These are phyloP conservation scores for Pugionium dolabratum DNA, from an alignment of 345 rosid species.

Conservation along the genomic window DNA sequence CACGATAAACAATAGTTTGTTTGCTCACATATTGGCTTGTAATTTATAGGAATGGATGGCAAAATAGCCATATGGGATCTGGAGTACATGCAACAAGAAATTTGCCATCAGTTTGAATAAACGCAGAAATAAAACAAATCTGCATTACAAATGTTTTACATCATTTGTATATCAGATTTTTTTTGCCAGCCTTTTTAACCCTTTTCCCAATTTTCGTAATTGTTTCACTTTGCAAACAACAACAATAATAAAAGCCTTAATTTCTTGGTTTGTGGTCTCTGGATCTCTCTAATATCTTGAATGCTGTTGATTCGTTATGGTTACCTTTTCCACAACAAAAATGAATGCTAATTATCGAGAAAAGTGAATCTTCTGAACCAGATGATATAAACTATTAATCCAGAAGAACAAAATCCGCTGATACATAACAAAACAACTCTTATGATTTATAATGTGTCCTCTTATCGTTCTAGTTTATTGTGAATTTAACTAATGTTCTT, in stretches of 20 bases:
- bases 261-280: constrained; percentile 20
- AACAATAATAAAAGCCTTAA: background rate
- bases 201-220: no score
- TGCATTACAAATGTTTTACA: background rate
- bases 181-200: no score
- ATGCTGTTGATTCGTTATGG: constrained; percentile 17
- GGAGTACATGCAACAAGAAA: constrained; percentile 60
- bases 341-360: background rate
- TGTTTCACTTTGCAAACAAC: no score
- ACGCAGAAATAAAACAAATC: constrained; percentile 8
- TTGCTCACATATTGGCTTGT: background rate
- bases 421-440: background rate
- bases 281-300: constrained; percentile 5
- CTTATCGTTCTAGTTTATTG: constrained; percentile 16
- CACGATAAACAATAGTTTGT: background rate
- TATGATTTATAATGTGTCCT: background rate
- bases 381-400: background rate
- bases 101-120: constrained; percentile 44
- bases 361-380: background rate
- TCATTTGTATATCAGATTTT: no score
- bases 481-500: background rate
- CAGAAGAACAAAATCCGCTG: background rate
- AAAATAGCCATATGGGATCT: constrained; percentile 85
- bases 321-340: background rate
- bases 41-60: constrained; percentile 76